Percentiles rank a stretch among this genome's conserved stretches.
Evolutionary conservation across 1,284 basidiomycete species (phyloP).

Genomic region (Vanrija sp.): DNA sequence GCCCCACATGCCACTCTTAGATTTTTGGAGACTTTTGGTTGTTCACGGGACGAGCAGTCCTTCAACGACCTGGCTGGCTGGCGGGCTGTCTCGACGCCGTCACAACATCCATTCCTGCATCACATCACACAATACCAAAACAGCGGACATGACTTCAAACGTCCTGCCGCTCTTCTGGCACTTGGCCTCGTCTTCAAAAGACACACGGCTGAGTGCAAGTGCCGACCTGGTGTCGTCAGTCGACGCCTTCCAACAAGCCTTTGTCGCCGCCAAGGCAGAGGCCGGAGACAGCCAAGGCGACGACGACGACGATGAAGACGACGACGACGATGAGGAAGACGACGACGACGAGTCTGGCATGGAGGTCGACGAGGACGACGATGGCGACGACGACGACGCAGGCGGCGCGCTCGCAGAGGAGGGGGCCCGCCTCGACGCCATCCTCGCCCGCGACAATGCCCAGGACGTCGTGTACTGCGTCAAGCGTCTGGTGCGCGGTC

Average conservation of each 20-base stretch:
- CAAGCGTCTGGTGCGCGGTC: slow-evolving; percentile 73
- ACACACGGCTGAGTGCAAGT: slow-evolving; percentile 78
- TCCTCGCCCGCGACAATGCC: slow-evolving; percentile 61
- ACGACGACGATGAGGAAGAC: slow-evolving; percentile 55
- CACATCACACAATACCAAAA: background rate
- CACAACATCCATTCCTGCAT: too few species aligned
- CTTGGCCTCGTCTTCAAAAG: slow-evolving; percentile 75
- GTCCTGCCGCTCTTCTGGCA: slow-evolving; percentile 86
- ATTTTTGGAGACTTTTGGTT: too few species aligned
- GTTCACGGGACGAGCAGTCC: too few species aligned
- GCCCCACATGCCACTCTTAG: too few species aligned
- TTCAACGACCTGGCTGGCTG: too few species aligned
- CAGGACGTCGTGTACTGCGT: slow-evolving; percentile 87
- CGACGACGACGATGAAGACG: slow-evolving; percentile 30
- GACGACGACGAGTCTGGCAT: slow-evolving; percentile 52
- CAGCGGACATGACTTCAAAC: slow-evolving; percentile 36
- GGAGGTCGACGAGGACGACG: slow-evolving; percentile 49
- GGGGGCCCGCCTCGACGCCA: slow-evolving; percentile 41
- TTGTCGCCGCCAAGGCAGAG: slow-evolving; percentile 45
- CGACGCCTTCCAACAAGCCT: slow-evolving; percentile 70
- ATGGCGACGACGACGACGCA: slow-evolving; percentile 50
- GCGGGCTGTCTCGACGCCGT: too few species aligned
- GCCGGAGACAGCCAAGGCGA: slow-evolving; percentile 33
- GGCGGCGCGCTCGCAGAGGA: slow-evolving; percentile 49
- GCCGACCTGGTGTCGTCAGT: slow-evolving; percentile 75